Base-by-base conservation (phyloP, 106 monocot genomes). In the Xerophyta viscosa region DNA sequence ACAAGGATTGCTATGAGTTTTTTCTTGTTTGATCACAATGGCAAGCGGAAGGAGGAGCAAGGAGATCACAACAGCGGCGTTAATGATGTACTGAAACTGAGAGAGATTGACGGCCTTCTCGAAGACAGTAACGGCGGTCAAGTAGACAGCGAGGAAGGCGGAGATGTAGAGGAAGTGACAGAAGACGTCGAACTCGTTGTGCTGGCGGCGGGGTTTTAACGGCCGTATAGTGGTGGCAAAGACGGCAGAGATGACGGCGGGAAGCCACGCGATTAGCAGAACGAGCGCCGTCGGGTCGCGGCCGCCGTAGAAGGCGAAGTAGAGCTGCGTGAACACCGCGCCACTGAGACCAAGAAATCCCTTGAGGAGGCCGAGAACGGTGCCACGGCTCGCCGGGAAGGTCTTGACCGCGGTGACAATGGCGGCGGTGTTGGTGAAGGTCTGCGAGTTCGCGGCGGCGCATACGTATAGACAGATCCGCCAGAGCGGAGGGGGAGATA, bases 301-400 rank as follows among this genome's bases (percentile, higher is more conserved):
- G 45, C 58, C 66, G 6, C 43, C 43, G 24, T 66, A 65, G 54
- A 72, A 46, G 13, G 72, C 65, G 37, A 52, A 57, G 62, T 81
- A 81, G 37, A 81, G 41, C 67, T 81, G 71, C 3, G 71, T 76
- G 75, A 67, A 71, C 20, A 76, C 39, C 9, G 81, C 81, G 13
- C 81, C 81, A 41, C 75, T 81, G 48, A 81, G 63, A 26, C 81
- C 75, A 4, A 81, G 62, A 36, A 66, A 81, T 27, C 81, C 75
- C 48, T 81, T 81, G 17, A 81, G 66, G 1, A 81, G 62, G 15
- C 81, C 75, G 17, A 81, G 66, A 20, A 81, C 57, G 8, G 70
- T 47, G 6, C 81, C 81, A 4, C 81, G 67, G 52, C 75, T 76
- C 43, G 57, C 70, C 13, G 81, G 81, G 46, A 81, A 81, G 54